Base-by-base conservation (phyloP, 768 basidiomycete species). In the Leccinum imitatum region DNA sequence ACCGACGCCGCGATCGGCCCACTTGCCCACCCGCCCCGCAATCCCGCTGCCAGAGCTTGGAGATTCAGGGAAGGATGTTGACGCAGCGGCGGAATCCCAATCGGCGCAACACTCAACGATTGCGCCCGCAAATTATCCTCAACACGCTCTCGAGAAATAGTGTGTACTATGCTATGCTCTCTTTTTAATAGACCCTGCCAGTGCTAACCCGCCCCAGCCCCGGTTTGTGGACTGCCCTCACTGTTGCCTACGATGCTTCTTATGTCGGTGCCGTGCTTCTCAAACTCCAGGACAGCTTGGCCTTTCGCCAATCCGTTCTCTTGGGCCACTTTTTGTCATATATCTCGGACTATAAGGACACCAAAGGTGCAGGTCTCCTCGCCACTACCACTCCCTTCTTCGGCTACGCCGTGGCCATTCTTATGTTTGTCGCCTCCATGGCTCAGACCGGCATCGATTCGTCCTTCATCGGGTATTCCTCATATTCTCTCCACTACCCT, bases 301-400 rank as follows among this genome's bases (percentile, higher is more conserved):
- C 86, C 0, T 98, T 97, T 74, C 71, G 85, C 6, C 95, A 98
- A 69, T 96, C 96, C 0, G 89, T 94, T 69, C 80, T 97, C 2
- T 82, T 98, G 23, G 84, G 91, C 7, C 80, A 84, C 66, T 77
- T 98, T 4, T 79, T 98, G 54, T 75, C 82, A 8, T 98, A 91
- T 69, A 95, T 98, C 50, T 86, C 91, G 0, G 74, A 76, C 3
- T 97, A 96, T 72, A 88, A 90, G 66, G 75, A 69, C 44, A 67
- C 82, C 17, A 78, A 78, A 58, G 71, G 70, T n/a, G 65, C 72
- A 0, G 60, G 59, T 33, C 69, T 63, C 61, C 60, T 57, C 47
- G 65, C 31, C 35, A 59, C 63, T 59, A 76, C 70, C 54, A 83
- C 74, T 17, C 66, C 75, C 2, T 65, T 87, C 10, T 77, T 90